Evolutionary conservation across 2,329 filamentous ascomycete genomes (phyloP).

Genomic region (Aspergillus texensis): DNA sequence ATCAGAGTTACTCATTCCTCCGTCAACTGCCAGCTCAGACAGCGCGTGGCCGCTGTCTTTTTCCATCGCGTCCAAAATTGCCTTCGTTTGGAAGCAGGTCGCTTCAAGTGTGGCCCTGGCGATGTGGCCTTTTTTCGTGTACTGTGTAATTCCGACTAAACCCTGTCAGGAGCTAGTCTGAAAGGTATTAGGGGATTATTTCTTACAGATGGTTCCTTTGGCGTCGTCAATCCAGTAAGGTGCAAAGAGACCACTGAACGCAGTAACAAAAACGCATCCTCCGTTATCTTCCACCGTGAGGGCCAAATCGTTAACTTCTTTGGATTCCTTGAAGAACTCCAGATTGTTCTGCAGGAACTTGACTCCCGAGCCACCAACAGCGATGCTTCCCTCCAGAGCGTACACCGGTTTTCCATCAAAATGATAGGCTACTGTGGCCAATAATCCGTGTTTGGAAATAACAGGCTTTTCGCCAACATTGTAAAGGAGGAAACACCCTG

Average conservation of each 20-base stretch:
- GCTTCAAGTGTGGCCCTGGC: constrained; percentile 87
- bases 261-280: constrained; percentile 84
- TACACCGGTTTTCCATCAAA: constrained; percentile 73
- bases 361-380: constrained; percentile 77
- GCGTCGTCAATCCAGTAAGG: constrained; percentile 95
- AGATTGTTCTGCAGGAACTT: constrained; percentile 72
- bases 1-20: constrained; percentile 85
- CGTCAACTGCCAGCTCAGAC: constrained; percentile 79
- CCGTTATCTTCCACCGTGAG: constrained; percentile 72
- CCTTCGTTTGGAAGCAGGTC: constrained; percentile 89
- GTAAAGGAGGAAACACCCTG: constrained; percentile 85
- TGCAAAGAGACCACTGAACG: constrained; percentile 87
- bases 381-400: constrained; percentile 81
- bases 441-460: constrained; percentile 77
- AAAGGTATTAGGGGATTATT: not conserved
- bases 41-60: constrained; percentile 78
- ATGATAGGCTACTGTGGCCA: constrained; percentile 84
- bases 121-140: constrained; percentile 83
- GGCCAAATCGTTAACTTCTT: constrained; percentile 66
- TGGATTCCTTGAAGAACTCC: constrained; percentile 61
- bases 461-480: constrained; percentile 85
- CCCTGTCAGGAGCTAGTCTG: not conserved
- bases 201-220: constrained; percentile 78
- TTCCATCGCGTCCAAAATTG: constrained; percentile 92
- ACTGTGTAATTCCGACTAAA: constrained; percentile 76